These are phyloP conservation scores for Sarocladium strictum DNA, from an alignment of 2,329 filamentous ascomycete genomes.

Conservation along the genomic window DNA sequence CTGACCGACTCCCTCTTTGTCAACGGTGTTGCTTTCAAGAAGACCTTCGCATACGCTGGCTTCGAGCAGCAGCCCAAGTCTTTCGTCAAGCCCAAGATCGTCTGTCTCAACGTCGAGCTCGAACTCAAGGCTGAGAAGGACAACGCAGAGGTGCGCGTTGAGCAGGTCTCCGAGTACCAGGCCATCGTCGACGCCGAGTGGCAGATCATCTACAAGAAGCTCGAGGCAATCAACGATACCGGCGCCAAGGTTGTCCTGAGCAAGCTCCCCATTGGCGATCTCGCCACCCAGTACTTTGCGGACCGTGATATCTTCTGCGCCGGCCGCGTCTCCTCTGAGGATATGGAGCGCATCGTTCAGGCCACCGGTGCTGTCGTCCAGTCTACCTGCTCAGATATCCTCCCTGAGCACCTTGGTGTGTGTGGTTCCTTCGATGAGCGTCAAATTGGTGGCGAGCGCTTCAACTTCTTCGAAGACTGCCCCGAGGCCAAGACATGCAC, in stretches of 20 bases:
- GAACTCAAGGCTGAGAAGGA: constrained; percentile 99
- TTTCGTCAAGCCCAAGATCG: constrained; percentile 91
- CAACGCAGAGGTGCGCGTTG: constrained; percentile 95
- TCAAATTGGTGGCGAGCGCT: constrained; percentile 94
- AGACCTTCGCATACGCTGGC: constrained; percentile 97
- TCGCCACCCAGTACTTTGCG: constrained; percentile 96
- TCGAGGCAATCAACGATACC: constrained; percentile 88
- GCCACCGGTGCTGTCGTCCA: constrained; percentile 89
- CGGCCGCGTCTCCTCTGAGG: constrained; percentile 82
- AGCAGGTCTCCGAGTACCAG: constrained; percentile 98
- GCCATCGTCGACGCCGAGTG: constrained; percentile 98
- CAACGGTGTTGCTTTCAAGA: constrained; percentile 98
- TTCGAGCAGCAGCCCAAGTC: constrained; percentile 99
- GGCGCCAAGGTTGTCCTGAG: constrained; percentile 96
- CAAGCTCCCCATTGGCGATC: constrained; percentile 93
- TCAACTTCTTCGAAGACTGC: constrained; percentile 98
- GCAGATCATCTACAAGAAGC: constrained; percentile 99
- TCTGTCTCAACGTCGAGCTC: constrained; percentile 95
- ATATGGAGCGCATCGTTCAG: constrained; percentile 93
- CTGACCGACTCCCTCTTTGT: constrained; percentile 95
- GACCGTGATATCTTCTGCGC: constrained; percentile 98
- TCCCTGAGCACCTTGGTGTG: constrained; percentile 78
- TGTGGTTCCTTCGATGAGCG: constrained; percentile 91
- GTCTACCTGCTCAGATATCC: constrained; percentile 95
- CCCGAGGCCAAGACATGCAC: constrained; percentile 96